These are phyloP conservation scores for Penicillium angulare DNA, from an alignment of 495 filamentous ascomycete genomes.

Conservation along the genomic window DNA sequence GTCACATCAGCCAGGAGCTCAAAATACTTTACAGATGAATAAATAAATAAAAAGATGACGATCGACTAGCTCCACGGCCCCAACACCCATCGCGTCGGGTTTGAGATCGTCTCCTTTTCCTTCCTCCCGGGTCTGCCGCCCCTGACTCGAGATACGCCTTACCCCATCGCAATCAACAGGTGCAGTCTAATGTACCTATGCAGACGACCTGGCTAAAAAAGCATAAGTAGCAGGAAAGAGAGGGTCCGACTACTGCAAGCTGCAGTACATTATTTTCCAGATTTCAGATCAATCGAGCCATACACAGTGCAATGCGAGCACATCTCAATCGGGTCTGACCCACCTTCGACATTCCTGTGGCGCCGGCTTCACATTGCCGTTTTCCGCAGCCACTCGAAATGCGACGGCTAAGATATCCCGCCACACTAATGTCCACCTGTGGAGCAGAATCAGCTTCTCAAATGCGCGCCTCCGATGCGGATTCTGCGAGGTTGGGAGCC, in stretches of 20 bases:
- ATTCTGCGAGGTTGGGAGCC: slow-evolving; percentile 8
- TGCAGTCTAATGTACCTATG: no score
- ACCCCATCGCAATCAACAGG: not conserved
- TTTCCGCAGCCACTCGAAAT: slow-evolving; percentile 21
- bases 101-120: slow-evolving; percentile 22
- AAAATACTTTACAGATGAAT: not conserved
- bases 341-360: not conserved
- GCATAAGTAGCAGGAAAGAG: no score
- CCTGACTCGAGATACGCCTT: slow-evolving; percentile 14
- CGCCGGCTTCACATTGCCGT: slow-evolving; percentile 10
- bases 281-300: slow-evolving; percentile 15
- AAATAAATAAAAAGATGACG: slow-evolving; percentile 12
- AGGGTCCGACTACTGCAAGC: no score
- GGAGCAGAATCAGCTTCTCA: slow-evolving; percentile 8
- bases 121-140: slow-evolving; percentile 19
- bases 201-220: no score
- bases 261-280: no score
- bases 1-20: no score
- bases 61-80: slow-evolving; percentile 23
- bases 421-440: slow-evolving; percentile 14
- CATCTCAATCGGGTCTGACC: slow-evolving; percentile 10
- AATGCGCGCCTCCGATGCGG: not conserved
- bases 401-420: slow-evolving; percentile 16
- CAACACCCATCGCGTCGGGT: slow-evolving; percentile 22
- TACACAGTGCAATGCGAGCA: slow-evolving; percentile 18